phyloP scores from a whole-genome alignment of 1,139 yeast species.

The Blastobotrys aristatus region DNA sequence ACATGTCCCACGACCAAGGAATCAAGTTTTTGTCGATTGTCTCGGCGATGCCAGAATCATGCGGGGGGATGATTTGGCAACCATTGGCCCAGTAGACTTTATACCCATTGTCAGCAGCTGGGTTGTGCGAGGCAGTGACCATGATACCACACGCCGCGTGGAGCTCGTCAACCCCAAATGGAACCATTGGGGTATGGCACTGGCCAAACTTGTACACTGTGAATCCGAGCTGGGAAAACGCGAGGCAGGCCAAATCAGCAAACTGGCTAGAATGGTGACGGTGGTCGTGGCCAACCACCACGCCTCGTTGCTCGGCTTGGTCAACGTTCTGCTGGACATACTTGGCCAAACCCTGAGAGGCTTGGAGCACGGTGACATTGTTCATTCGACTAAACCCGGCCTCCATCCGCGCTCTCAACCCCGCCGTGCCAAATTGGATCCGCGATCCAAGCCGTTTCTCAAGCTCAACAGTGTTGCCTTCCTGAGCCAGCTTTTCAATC shows the following conservation, averaged over 20 bases:
- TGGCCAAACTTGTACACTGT: slow-evolving; percentile 57
- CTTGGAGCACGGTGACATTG: slow-evolving; percentile 81
- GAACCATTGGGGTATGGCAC: slow-evolving; percentile 90
- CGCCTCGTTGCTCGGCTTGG: slow-evolving; percentile 36
- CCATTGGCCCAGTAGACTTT: slow-evolving; percentile 93
- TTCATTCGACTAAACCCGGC: slow-evolving; percentile 91
- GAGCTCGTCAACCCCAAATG: slow-evolving; percentile 67
- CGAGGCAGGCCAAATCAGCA: slow-evolving; percentile 75
- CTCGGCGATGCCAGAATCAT: slow-evolving; percentile 66
- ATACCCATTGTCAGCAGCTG: slow-evolving; percentile 89
- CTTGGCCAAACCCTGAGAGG: slow-evolving; percentile 82
- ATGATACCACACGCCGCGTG: slow-evolving; percentile 78
- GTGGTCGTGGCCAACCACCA: slow-evolving; percentile 91
- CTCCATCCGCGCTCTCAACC: slow-evolving; percentile 79
- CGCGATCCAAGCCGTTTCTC: slow-evolving; percentile 43
- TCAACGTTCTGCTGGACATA: slow-evolving; percentile 45
- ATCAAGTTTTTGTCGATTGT: slow-evolving; percentile 54
- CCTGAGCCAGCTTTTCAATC: slow-evolving; percentile 44
- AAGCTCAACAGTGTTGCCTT: slow-evolving; percentile 43
- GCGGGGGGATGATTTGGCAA: slow-evolving; percentile 93
- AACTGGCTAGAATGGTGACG: slow-evolving; percentile 72
- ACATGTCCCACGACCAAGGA: slow-evolving; percentile 47
- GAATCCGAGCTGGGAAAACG: slow-evolving; percentile 63
- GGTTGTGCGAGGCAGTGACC: slow-evolving; percentile 97
- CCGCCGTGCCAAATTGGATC: slow-evolving; percentile 91